Base-by-base conservation (phyloP, 208 protist genomes). In the Leishmania amazonensis region DNA sequence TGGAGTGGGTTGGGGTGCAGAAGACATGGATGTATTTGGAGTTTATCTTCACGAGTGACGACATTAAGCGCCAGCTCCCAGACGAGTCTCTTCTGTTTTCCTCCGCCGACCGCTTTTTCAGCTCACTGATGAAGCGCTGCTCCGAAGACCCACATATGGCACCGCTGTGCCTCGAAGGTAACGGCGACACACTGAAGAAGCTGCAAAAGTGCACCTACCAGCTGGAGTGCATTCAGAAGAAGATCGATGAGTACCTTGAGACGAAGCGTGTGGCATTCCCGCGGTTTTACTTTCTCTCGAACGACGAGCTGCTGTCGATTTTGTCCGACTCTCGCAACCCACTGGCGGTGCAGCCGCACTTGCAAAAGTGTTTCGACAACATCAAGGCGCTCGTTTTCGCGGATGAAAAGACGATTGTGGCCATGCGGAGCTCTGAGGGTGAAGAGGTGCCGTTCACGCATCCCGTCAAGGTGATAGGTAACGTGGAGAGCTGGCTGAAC, bases 221-320 rank as follows among this genome's bases (percentile, higher is more conserved):
- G 67, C 88, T 99, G 24, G 98, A 99, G 68, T 91, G 91, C 35
- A 97, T 99, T 80, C 97, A 99, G 83, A 99, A 99, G 85, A 90
- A 90, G 67, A 90, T 99, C 13, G 95, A 99, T 72, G 94, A 99
- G 8, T 99, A 99, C 81, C 89, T 99, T 1, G 98, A 99, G 78
- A 99, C 97, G 24, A 99, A 99, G 88, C 86, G 98, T 24, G 85
- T 92, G 4, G 94, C 93, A 28, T 99, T 99, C 83, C 98, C 98
- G 51, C 91, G 98, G 31, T 99, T 99, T 87, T 99, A 98, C 87
- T 99, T 99, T 88, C 87, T 99, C 13, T 99, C 98, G 51, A 99
- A 99, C 86, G 98, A 99, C 85, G 98, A 99, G 87, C 86, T 99
- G 73, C 92, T 99, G 15, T 98, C 98, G 38, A 99, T 99, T 80